Conservation (phyloP, 2,329 filamentous ascomycete species). For the Lasiodiplodia gonubiensis region DNA sequence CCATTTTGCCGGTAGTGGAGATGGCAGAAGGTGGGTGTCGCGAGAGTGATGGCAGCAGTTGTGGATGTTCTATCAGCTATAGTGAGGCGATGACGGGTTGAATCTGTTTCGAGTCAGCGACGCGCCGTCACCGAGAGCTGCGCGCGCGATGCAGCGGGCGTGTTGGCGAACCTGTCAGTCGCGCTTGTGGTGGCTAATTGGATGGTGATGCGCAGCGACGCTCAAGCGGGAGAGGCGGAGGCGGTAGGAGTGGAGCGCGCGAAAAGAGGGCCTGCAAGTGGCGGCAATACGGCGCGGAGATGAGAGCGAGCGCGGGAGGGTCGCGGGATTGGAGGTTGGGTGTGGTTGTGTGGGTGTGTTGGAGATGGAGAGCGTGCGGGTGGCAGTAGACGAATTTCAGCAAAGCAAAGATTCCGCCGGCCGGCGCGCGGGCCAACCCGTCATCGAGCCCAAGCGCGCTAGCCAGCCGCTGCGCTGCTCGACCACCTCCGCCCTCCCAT, state of each 20-base stretch:
- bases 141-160: constrained; percentile 16
- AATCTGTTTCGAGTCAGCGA: constrained; percentile 9
- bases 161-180: constrained; percentile 20
- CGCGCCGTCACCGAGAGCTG: constrained; percentile 12
- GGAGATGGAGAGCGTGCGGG: constrained; percentile 16
- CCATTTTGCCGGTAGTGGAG: constrained; percentile 39
- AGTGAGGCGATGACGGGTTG: constrained; percentile 7
- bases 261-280: background rate
- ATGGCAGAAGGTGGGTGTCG: constrained; percentile 1
- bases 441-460: constrained; percentile 11
- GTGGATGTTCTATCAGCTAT: background rate
- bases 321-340: constrained; percentile 16
- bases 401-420: constrained; percentile 25
- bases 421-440: constrained; percentile 22
- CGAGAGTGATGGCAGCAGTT: constrained; percentile 20
- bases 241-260: constrained; percentile 5
- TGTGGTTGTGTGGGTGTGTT: constrained; percentile 25
- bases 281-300: constrained; percentile 17
- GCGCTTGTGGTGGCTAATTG: constrained; percentile 21
- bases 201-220: constrained; percentile 18
- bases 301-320: constrained; percentile 1
- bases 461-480: constrained; percentile 17
- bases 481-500: constrained; percentile 13
- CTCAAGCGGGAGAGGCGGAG: background rate
- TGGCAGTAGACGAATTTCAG: constrained; percentile 27